Evolutionary conservation across 441 rosid species (phyloP), one percentile per base, ranked within the genome.

Genomic region (Adansonia rubrostipa): DNA sequence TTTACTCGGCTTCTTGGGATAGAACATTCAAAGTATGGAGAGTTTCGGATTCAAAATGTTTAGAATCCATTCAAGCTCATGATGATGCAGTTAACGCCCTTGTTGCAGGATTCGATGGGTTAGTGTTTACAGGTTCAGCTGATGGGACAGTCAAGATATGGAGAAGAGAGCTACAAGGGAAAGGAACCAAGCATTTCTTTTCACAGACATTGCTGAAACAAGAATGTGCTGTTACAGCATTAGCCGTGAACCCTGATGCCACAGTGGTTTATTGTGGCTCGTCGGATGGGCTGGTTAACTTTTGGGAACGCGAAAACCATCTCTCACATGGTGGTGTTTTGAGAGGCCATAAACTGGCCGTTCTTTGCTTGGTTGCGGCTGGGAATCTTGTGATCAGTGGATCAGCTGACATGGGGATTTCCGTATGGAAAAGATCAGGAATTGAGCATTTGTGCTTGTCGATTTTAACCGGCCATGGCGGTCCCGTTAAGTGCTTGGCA

Each of bases 401-500:
- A 3, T 92, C 97, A 0, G 96, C 98, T 0, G 99, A 96, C 79
- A 87, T 84, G 81, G 92, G 89, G 36, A 96, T 96, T 54, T 90
- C 95, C 40, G 92, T 96, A 48, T 96, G 98, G 99, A 88, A 80
- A 80, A 89, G 91, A 72, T 80, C 81, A 4, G 95, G 86, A 3
- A 76, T 70, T 2, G 82, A 85, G 24, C 98, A 96, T 73, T 72
- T 81, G 3, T 93, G 94, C 73, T 77, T 93, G 74, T 91, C 98
- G 3, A 77, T 89, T 61, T 79, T 96, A 75, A 86, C 85, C 0
- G 99, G 97, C 1, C 98, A 96, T 14, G 83, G 75, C 0, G 98
- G 98, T 28, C 98, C 98, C 11, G 95, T 96, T 4, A 96, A 96
- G 87, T 96, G 99, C 78, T 82, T 96, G 77, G 97, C 99, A 0